phyloP scores from a whole-genome alignment of 148 eudicot species.

The Bassia scoparia region DNA sequence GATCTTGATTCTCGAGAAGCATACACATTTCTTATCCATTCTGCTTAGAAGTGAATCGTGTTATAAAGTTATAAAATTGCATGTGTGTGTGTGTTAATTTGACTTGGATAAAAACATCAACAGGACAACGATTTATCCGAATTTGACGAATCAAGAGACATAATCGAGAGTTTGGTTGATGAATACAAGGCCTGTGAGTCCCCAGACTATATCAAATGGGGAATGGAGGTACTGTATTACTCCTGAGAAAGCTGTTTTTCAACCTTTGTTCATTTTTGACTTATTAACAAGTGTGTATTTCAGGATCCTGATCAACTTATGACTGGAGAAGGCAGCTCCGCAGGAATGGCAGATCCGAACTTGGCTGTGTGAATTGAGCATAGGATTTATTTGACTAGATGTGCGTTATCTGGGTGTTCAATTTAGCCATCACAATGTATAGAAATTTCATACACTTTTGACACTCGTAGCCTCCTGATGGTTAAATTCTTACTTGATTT shows the following conservation, averaged over 20 bases:
- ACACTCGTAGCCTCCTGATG: not conserved
- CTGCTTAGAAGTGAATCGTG: not conserved
- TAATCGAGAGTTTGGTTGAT: slow-evolving; percentile 87
- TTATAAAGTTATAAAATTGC: not conserved
- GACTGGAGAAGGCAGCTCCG: slow-evolving; percentile 70
- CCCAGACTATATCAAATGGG: slow-evolving; percentile 99
- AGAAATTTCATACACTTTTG: slow-evolving; percentile 10
- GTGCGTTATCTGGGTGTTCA: slow-evolving; percentile 1
- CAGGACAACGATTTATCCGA: slow-evolving; percentile 99
- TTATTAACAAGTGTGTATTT: slow-evolving; percentile 7
- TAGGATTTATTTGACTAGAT: not conserved
- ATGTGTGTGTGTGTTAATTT: slow-evolving; percentile 10
- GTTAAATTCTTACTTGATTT: not conserved
- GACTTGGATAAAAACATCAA: slow-evolving; percentile 20
- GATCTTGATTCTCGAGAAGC: not conserved
- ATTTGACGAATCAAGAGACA: slow-evolving; percentile 94
- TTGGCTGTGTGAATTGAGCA: slow-evolving; percentile 34
- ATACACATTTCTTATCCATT: not conserved
- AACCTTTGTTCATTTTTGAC: not conserved
- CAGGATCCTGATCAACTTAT: slow-evolving; percentile 78
- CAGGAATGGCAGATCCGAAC: slow-evolving; percentile 72
- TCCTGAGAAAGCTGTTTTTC: not conserved
- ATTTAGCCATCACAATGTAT: slow-evolving; percentile 1
- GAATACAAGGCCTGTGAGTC: slow-evolving; percentile 99
- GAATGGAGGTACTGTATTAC: slow-evolving; percentile 71